Evolutionary conservation across 208 protist species (phyloP).

Genomic region (Leishmania aethiopica): DNA sequence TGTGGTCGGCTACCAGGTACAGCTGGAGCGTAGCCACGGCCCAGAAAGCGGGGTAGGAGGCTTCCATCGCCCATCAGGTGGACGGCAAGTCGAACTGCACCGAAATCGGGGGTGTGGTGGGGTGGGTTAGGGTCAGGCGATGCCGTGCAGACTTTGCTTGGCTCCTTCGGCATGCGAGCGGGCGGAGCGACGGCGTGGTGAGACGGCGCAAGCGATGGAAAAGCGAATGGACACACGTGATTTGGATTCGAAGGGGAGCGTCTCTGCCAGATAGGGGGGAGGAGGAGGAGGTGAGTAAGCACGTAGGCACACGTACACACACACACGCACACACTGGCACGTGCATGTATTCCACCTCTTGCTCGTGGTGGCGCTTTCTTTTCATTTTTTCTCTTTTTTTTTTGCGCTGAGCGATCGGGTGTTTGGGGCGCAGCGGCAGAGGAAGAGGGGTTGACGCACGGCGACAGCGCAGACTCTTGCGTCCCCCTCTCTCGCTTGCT

Average conservation of each 20-base stretch:
- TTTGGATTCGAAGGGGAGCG: not conserved
- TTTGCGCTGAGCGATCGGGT: not conserved
- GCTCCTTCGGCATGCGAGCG: not conserved
- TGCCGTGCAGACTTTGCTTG: not conserved
- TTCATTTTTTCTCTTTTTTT: constrained; percentile 9
- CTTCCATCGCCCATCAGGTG: not conserved
- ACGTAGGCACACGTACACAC: not conserved
- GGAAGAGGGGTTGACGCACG: too few species aligned
- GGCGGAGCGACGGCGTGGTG: not conserved
- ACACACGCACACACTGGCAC: not conserved
- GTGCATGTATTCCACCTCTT: not conserved
- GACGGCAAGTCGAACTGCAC: not conserved
- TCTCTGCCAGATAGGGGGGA: constrained; percentile 27
- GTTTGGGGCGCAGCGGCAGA: not conserved
- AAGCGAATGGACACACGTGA: not conserved
- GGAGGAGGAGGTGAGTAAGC: constrained; percentile 11
- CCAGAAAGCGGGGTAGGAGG: not conserved
- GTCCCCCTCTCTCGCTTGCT: not conserved
- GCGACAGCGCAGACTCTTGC: not conserved
- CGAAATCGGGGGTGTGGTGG: not conserved
- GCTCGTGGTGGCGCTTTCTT: constrained; percentile 1
- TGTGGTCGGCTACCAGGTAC: not conserved
- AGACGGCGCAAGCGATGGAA: not conserved
- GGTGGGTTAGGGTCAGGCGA: not conserved
- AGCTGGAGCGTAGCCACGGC: not conserved